Conservation (phyloP, 2,329 filamentous ascomycete species). For the Trichoderma lentiforme region DNA sequence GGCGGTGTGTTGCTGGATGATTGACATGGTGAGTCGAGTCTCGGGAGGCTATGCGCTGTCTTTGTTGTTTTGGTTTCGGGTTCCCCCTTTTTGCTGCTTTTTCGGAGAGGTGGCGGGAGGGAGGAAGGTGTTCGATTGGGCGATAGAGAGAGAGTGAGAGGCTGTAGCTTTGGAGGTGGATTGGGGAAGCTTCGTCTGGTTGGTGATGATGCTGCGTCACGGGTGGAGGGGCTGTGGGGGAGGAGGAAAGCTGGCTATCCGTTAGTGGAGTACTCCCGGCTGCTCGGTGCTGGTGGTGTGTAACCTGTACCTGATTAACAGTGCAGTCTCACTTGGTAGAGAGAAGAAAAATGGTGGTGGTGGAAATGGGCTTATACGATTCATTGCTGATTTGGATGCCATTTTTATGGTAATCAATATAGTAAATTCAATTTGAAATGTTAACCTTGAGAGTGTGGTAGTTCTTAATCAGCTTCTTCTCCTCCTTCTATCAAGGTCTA, state of each 20-base stretch:
- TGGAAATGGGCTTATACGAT: neutral
- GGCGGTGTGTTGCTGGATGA: conserved; percentile 62
- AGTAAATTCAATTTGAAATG: neutral
- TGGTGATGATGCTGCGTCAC: conserved; percentile 33
- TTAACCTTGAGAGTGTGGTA: neutral
- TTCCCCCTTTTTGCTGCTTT: neutral
- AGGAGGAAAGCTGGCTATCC: neutral
- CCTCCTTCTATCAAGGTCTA: neutral
- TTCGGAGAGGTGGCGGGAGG: neutral
- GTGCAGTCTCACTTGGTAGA: neutral
- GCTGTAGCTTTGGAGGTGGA: conserved; percentile 14
- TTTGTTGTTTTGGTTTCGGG: neutral
- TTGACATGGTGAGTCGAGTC: conserved; percentile 49
- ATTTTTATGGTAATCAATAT: neutral
- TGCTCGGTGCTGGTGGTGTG: neutral
- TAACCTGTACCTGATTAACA: neutral
- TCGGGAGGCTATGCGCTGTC: neutral
- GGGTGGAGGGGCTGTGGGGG: conserved; percentile 28
- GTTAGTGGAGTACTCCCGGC: neutral
- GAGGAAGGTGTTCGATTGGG: neutral
- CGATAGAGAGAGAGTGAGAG: neutral
- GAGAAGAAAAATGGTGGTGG: too few species aligned
- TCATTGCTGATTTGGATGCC: neutral
- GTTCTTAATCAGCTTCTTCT: neutral
- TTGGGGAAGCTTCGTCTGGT: conserved; percentile 13